These are phyloP conservation scores for Hanseniaspora hatyaiensis DNA, from an alignment of 805 yeast genomes.

Conservation along the genomic window DNA sequence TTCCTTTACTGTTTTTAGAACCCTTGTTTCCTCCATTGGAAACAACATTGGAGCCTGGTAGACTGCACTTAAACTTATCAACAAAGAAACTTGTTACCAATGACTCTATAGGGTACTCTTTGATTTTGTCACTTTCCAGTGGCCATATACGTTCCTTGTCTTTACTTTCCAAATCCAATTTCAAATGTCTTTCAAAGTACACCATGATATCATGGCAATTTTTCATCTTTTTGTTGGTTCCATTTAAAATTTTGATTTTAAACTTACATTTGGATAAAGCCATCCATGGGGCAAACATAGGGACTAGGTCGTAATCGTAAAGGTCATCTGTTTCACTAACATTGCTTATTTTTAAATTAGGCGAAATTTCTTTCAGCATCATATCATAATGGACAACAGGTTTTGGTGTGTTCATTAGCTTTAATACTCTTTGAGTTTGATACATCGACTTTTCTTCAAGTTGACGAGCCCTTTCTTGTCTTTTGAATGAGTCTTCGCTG, in stretches of 20 bases:
- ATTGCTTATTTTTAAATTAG: slow-evolving; percentile 38
- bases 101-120: slow-evolving; percentile 50
- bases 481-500: slow-evolving; percentile 16
- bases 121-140: slow-evolving; percentile 47
- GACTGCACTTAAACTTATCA: slow-evolving; percentile 52
- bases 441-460: slow-evolving; percentile 29
- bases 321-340: slow-evolving; percentile 30
- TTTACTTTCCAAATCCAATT: slow-evolving; percentile 34
- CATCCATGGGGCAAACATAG: slow-evolving; percentile 89
- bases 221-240: slow-evolving; percentile 75
- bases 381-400: slow-evolving; percentile 36
- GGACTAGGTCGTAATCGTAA: slow-evolving; percentile 25
- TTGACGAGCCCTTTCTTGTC: slow-evolving; percentile 23
- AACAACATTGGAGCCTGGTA: slow-evolving; percentile 32
- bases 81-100: slow-evolving; percentile 57
- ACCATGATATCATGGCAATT: slow-evolving; percentile 58
- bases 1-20: slow-evolving; percentile 21
- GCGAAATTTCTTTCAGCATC: slow-evolving; percentile 31
- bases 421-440: slow-evolving; percentile 31
- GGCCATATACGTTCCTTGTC: slow-evolving; percentile 58
- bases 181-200: slow-evolving; percentile 39
- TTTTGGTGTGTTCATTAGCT: slow-evolving; percentile 31
- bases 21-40: slow-evolving; percentile 21
- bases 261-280: slow-evolving; percentile 63
- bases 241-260: slow-evolving; percentile 73